Conservation (phyloP, 176 grass and related monocot genomes). For the Coix lacrymajobi region DNA sequence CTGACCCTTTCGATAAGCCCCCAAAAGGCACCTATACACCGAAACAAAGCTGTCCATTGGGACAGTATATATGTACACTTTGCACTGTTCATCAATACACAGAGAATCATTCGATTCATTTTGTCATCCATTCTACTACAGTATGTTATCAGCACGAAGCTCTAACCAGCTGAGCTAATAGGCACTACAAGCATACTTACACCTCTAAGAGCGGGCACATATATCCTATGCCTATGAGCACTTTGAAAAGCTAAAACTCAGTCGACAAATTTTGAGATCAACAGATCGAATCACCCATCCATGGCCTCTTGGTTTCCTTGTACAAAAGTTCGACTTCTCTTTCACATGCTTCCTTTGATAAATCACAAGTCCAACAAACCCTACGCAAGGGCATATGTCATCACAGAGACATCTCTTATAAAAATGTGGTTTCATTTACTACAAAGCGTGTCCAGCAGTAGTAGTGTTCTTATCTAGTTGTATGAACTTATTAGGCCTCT, state of each 20-base stretch:
- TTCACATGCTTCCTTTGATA: background rate
- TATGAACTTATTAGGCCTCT: background rate
- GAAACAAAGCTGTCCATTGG: too few species aligned
- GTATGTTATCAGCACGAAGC: slow-evolving; percentile 98
- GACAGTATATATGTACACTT: too few species aligned
- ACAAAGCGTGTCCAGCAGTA: too few species aligned
- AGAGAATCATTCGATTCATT: too few species aligned
- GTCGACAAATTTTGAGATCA: background rate
- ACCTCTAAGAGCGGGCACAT: too few species aligned
- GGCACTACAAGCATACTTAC: background rate
- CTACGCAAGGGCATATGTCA: background rate
- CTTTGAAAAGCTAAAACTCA: background rate
- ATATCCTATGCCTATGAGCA: background rate
- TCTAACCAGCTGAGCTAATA: slow-evolving; percentile 98
- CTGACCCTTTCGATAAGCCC: too few species aligned
- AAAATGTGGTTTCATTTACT: background rate
- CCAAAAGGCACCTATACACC: too few species aligned
- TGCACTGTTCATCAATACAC: too few species aligned
- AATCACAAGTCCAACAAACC: background rate
- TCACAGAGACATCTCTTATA: background rate
- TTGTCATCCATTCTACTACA: too few species aligned
- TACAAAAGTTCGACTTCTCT: background rate
- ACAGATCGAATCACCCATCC: background rate
- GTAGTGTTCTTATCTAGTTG: background rate
- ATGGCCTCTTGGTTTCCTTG: background rate